A percentile compares a stretch with the other conserved stretches of the same genome.
Evolutionary conservation across 2,329 filamentous ascomycete genomes (phyloP).

Genomic region (Diaporthe australafricana): DNA sequence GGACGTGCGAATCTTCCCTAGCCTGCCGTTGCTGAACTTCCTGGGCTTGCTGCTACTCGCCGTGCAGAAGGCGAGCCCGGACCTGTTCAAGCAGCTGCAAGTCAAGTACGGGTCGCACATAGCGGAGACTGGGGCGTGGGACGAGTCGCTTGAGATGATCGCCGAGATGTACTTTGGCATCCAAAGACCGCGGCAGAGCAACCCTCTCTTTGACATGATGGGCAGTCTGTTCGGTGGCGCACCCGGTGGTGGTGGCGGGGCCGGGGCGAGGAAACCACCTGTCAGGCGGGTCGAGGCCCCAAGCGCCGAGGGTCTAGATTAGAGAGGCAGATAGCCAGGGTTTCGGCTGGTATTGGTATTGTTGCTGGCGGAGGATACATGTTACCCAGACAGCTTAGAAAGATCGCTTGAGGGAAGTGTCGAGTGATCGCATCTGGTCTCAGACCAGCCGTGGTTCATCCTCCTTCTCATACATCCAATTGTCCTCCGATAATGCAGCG

Average conservation of each 20-base stretch:
- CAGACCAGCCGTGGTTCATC: constrained; percentile 55
- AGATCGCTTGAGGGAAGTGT: constrained; percentile 15
- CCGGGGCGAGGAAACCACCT: constrained; percentile 54
- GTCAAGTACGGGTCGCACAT: constrained; percentile 85
- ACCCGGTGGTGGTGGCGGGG: constrained; percentile 64
- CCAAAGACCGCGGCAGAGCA: constrained; percentile 86
- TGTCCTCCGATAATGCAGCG: constrained; percentile 80
- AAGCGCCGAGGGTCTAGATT: constrained; percentile 70
- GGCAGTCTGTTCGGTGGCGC: constrained; percentile 90
- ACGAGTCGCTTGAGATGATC: constrained; percentile 84
- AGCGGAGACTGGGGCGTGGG: constrained; percentile 82
- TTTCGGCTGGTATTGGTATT: constrained; percentile 20
- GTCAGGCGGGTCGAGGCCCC: constrained; percentile 60
- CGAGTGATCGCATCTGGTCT: not conserved
- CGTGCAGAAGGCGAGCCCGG: constrained; percentile 81
- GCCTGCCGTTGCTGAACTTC: constrained; percentile 95
- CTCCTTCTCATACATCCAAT: constrained; percentile 90
- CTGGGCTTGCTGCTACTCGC: constrained; percentile 85
- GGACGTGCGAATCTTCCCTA: constrained; percentile 87
- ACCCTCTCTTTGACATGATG: constrained; percentile 98
- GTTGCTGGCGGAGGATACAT: constrained; percentile 21
- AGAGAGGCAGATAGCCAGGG: constrained; percentile 39
- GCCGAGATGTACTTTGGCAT: constrained; percentile 98
- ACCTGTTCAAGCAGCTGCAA: constrained; percentile 84
- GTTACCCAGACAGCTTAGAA: constrained; percentile 23